phyloP scores from a whole-genome alignment of 495 filamentous ascomycete genomes.

The Aspergillus coremiiformis region DNA sequence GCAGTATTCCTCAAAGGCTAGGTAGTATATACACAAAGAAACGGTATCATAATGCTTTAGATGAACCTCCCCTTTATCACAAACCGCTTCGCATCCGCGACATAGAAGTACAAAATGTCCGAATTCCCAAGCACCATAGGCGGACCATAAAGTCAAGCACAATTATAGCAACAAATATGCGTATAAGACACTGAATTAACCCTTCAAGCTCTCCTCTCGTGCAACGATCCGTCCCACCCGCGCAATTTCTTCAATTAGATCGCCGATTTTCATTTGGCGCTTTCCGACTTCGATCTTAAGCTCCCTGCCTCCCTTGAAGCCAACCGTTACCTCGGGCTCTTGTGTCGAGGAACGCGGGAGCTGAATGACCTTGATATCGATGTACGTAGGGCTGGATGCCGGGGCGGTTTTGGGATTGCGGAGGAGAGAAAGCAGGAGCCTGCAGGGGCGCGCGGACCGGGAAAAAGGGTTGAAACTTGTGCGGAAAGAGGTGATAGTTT shows the following conservation, averaged over 20 bases:
- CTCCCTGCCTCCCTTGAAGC: conserved; percentile 56
- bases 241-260: conserved; percentile 82
- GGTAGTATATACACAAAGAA: conserved; percentile 8
- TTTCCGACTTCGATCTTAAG: conserved; percentile 66
- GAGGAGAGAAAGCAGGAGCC: conserved; percentile 81
- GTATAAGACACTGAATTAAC: conserved; percentile 24
- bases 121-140: conserved; percentile 11
- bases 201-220: conserved; percentile 72
- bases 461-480: conserved; percentile 91
- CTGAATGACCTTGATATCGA: conserved; percentile 63
- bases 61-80: background rate
- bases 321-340: conserved; percentile 50
- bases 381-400: conserved; percentile 62
- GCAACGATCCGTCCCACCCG: conserved; percentile 75
- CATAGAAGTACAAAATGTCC: conserved; percentile 8
- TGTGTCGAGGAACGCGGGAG: conserved; percentile 56
- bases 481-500: conserved; percentile 65
- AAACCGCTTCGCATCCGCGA: background rate
- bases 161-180: conserved; percentile 6
- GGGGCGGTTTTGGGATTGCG: conserved; percentile 55
- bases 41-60: conserved; percentile 12
- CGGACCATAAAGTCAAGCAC: conserved; percentile 1
- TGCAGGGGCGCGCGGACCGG: conserved; percentile 63
- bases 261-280: conserved; percentile 75
- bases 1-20: background rate